These are phyloP conservation scores for Coemansia furcata DNA, from an alignment of 192 early-diverging fungal species.

Conservation along the genomic window DNA sequence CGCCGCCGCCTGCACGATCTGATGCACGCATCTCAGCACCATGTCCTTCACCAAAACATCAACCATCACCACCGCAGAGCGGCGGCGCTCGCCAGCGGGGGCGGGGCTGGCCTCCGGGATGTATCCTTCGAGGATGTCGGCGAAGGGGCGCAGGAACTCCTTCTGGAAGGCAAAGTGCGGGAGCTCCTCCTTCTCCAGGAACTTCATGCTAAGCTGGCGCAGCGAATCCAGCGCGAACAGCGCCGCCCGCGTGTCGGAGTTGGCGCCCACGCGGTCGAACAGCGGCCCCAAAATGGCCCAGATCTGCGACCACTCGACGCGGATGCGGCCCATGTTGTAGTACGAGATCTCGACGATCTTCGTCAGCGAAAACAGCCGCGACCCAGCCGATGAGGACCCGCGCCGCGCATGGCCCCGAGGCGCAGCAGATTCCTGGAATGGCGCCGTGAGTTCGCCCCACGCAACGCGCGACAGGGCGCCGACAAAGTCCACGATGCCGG, in stretches of 20 bases:
- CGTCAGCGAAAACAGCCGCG: slow-evolving; percentile 88
- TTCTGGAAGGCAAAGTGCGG: slow-evolving; percentile 92
- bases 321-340: slow-evolving; percentile 96
- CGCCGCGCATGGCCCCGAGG: background rate
- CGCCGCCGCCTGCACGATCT: slow-evolving; percentile 71
- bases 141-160: slow-evolving; percentile 91
- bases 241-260: slow-evolving; percentile 78
- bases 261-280: slow-evolving; percentile 84
- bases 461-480: slow-evolving; percentile 78
- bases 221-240: slow-evolving; percentile 90
- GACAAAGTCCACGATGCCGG: slow-evolving; percentile 88
- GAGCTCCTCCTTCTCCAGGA: slow-evolving; percentile 92
- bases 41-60: slow-evolving; percentile 66
- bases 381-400: slow-evolving; percentile 36
- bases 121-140: slow-evolving; percentile 74
- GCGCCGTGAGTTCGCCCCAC: slow-evolving; percentile 75
- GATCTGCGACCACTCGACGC: slow-evolving; percentile 92
- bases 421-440: slow-evolving; percentile 3
- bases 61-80: slow-evolving; percentile 7
- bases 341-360: slow-evolving; percentile 95
- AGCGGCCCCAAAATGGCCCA: slow-evolving; percentile 82
- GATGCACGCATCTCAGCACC: slow-evolving; percentile 73
- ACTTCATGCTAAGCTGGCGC: slow-evolving; percentile 90
- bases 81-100: background rate
- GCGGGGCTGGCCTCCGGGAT: slow-evolving; percentile 52